Evolutionary conservation across 306 rosid species (phyloP).

Genomic region (Senna tora): DNA sequence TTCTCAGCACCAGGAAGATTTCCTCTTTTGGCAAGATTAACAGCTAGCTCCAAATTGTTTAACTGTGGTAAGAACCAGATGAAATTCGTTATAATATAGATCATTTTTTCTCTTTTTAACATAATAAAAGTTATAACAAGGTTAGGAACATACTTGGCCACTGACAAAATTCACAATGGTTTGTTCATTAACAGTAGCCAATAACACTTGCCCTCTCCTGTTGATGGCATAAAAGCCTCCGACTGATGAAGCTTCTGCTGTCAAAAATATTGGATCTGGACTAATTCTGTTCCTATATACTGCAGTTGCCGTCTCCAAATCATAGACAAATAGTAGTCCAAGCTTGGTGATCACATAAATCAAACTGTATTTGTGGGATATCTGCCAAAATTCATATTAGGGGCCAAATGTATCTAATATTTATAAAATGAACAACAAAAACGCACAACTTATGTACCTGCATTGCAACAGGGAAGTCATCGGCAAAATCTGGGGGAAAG

Average conservation of each 20-base stretch:
- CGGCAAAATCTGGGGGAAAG: conserved; percentile 99
- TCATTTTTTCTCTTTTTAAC: conserved; percentile 19
- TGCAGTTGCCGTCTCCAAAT: conserved; percentile 97
- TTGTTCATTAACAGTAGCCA: conserved; percentile 98
- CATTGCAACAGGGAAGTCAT: conserved; percentile 99
- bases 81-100: conserved; percentile 16
- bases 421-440: conserved; percentile 26
- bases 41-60: conserved; percentile 98
- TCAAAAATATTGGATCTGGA: conserved; percentile 98
- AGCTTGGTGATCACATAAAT: conserved; percentile 98
- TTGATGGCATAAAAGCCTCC: conserved; percentile 99
- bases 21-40: conserved; percentile 98
- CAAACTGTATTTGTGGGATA: conserved; percentile 94
- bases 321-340: conserved; percentile 94
- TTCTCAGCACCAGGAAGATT: conserved; percentile 99
- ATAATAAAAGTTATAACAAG: conserved; percentile 29
- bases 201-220: conserved; percentile 95
- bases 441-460: conserved; percentile 66
- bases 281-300: conserved; percentile 98
- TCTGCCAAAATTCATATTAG: conserved; percentile 53
- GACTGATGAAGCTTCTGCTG: conserved; percentile 88
- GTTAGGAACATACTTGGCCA: conserved; percentile 71
- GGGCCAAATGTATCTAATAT: conserved; percentile 35
- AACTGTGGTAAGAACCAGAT: conserved; percentile 53
- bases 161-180: conserved; percentile 96